These are phyloP conservation scores for Aspergillus caelatus DNA, from an alignment of 2,329 filamentous ascomycete genomes.

Conservation along the genomic window DNA sequence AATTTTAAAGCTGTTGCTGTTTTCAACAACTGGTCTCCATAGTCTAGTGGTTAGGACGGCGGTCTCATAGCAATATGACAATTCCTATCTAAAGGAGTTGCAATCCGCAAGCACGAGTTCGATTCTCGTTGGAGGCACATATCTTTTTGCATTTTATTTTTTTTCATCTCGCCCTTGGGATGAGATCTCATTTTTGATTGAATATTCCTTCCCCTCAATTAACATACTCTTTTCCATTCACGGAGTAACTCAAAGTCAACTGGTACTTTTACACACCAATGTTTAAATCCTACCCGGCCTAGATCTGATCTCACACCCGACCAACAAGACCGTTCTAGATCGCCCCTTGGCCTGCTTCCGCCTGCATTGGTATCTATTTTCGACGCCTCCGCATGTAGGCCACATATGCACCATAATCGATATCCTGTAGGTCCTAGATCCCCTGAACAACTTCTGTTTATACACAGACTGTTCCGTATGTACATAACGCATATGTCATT, in stretches of 20 bases:
- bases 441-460: not conserved
- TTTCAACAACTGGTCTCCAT: not conserved
- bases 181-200: not conserved
- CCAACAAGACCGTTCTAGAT: not conserved
- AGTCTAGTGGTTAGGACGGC: constrained; percentile 6
- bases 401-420: not conserved
- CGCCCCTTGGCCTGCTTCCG: not conserved
- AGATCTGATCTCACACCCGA: not conserved
- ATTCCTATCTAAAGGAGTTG: constrained; percentile 2
- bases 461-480: not conserved
- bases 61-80: constrained; percentile 3
- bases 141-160: not conserved
- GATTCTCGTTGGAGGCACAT: constrained; percentile 6
- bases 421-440: not conserved
- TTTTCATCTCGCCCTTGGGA: not conserved
- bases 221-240: no score
- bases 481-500: not conserved
- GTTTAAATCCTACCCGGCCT: not conserved
- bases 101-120: constrained; percentile 8
- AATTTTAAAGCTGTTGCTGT: not conserved
- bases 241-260: no score
- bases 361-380: not conserved
- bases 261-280: not conserved
- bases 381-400: not conserved
- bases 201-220: not conserved